phyloP scores from a whole-genome alignment of 139 green algal species.

The Closterium sp. region DNA sequence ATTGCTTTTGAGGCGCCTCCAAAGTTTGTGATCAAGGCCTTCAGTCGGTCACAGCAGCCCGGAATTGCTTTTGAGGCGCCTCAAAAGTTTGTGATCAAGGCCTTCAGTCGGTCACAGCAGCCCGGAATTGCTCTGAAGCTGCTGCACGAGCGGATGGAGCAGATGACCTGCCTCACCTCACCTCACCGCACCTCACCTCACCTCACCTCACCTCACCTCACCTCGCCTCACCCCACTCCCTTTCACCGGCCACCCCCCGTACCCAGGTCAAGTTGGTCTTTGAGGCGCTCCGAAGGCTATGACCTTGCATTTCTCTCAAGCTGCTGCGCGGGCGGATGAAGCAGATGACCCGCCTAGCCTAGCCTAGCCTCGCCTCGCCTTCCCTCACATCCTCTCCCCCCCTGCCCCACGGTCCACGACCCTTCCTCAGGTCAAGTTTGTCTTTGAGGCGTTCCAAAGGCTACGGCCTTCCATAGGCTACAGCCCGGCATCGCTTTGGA shows the following conservation, averaged over 20 bases:
- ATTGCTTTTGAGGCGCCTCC: too few species aligned
- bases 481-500: constrained; percentile 79
- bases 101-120: constrained; percentile 83
- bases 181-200: too few species aligned
- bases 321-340: constrained; percentile 93
- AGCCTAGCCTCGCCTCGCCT: constrained; percentile 41
- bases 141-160: constrained; percentile 94
- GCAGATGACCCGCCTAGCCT: constrained; percentile 79
- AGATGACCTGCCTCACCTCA: constrained; percentile 76
- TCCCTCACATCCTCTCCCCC: too few species aligned
- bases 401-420: not conserved
- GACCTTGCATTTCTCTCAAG: constrained; percentile 81
- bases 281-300: constrained; percentile 85
- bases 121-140: constrained; percentile 81
- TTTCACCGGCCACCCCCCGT: too few species aligned
- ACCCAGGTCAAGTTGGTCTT: constrained; percentile 83
- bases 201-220: too few species aligned
- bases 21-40: too few species aligned
- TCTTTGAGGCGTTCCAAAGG: constrained; percentile 84
- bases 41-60: too few species aligned
- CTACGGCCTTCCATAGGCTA: constrained; percentile 73
- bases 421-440: constrained; percentile 74
- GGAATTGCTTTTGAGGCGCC: too few species aligned
- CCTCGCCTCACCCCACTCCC: too few species aligned
- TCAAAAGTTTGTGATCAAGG: constrained; percentile 87